Percentiles rank a stretch among this genome's conserved stretches.
Conservation (phyloP, 140 eudicot species). For the Oenanthe javanica region DNA sequence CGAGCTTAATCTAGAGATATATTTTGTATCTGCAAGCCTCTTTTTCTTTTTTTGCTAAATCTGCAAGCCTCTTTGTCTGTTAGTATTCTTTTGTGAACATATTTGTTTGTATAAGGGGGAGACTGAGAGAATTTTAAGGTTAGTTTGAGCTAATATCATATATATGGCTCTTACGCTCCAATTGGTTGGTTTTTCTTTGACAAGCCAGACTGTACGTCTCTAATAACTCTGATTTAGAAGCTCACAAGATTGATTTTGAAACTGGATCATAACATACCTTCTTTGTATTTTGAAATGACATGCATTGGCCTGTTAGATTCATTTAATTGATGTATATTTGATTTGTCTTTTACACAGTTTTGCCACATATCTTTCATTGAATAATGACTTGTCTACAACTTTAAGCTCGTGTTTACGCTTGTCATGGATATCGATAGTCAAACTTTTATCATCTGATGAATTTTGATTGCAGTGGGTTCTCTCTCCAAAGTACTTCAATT, state of each 20-base stretch:
- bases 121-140: background rate
- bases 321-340: background rate
- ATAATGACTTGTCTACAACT: background rate
- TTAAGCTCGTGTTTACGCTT: background rate
- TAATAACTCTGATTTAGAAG: background rate
- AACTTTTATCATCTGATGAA: background rate
- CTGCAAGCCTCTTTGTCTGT: too few relatives aligned
- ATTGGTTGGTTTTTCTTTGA: background rate
- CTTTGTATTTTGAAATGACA: background rate
- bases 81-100: background rate
- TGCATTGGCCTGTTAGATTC: background rate
- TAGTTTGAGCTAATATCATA: background rate
- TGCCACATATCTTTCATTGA: background rate
- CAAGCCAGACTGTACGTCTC: background rate
- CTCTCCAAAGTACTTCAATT: slow-evolving; percentile 5
- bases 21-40: background rate
- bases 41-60: background rate
- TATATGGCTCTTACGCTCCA: background rate
- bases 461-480: slow-evolving; percentile 5
- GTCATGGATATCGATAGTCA: background rate
- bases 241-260: background rate
- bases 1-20: background rate
- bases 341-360: background rate
- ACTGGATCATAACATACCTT: background rate
- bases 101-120: background rate